phyloP scores from a whole-genome alignment of 768 basidiomycete species.

The Psilocybe subaeruginosa region DNA sequence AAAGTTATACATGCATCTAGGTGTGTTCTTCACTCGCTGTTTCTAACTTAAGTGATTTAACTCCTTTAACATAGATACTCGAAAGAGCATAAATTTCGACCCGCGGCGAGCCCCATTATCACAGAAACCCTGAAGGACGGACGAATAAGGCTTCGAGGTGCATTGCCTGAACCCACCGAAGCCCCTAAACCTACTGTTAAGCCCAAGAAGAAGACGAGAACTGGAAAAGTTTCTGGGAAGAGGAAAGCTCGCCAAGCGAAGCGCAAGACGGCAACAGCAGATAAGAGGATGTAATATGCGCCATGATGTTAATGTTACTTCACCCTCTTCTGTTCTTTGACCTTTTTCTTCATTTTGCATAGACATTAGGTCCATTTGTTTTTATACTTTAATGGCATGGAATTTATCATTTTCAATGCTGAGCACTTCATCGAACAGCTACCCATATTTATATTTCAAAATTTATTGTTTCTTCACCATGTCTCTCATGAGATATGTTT shows the following conservation, averaged over 20 bases:
- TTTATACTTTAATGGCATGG: too few relatives aligned
- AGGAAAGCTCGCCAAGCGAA: conserved; percentile 20
- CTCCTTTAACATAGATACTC: conserved; percentile 63
- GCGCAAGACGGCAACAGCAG: conserved; percentile 3
- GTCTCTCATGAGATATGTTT: not conserved
- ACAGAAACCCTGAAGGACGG: conserved; percentile 80
- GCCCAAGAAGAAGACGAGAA: conserved; percentile 23
- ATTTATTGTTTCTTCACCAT: too few relatives aligned
- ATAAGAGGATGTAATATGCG: conserved; percentile 12
- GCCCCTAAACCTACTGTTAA: conserved; percentile 18
- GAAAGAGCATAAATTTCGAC: conserved; percentile 78
- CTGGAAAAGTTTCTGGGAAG: conserved; percentile 22
- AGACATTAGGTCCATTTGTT: too few relatives aligned
- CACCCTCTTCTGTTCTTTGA: too few relatives aligned
- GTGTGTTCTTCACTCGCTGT: conserved; percentile 38
- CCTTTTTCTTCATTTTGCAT: too few relatives aligned
- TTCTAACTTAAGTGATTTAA: not conserved
- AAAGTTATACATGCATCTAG: conserved; percentile 64
- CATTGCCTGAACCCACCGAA: conserved; percentile 44
- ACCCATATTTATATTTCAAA: too few relatives aligned
- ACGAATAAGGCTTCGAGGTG: conserved; percentile 69
- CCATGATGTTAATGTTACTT: too few relatives aligned
- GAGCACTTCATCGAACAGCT: too few relatives aligned
- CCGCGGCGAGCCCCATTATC: conserved; percentile 83
- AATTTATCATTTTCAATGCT: too few relatives aligned